Conservation (phyloP, 2,329 filamentous ascomycete species). For the Escovopsis sp. region DNA sequence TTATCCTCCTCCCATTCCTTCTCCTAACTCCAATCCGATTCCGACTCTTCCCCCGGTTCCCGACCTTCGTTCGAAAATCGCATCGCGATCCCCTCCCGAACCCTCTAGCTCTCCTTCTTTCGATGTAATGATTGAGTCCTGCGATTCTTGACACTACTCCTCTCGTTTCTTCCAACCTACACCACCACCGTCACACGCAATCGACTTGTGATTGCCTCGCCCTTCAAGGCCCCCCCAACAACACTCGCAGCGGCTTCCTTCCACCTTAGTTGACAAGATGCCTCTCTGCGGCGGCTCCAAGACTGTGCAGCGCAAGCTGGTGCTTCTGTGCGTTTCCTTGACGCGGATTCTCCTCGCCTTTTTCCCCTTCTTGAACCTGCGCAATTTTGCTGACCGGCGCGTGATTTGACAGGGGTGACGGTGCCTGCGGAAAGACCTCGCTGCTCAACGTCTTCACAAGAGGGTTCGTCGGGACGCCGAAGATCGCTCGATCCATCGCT, state of each 20-base stretch:
- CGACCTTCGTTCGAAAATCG: too few species aligned
- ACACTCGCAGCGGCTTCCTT: not conserved
- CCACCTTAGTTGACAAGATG: not conserved
- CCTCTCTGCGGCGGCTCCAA: slow-evolving; percentile 55
- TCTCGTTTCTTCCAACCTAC: too few species aligned
- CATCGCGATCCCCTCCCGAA: too few species aligned
- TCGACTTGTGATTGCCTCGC: too few species aligned
- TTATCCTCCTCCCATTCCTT: too few species aligned
- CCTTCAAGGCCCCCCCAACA: not conserved
- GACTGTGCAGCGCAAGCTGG: slow-evolving; percentile 90
- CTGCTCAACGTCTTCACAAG: slow-evolving; percentile 95
- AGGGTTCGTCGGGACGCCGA: slow-evolving; percentile 46
- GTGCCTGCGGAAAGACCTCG: slow-evolving; percentile 94
- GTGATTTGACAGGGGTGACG: slow-evolving; percentile 55
- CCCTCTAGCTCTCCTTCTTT: too few species aligned
- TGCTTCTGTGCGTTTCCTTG: slow-evolving; percentile 51
- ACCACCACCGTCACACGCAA: too few species aligned
- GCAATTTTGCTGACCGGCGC: slow-evolving; percentile 1
- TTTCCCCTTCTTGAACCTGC: not conserved
- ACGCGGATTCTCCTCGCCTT: not conserved
- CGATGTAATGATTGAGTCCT: too few species aligned
- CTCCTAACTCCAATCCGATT: too few species aligned
- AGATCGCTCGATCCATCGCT: not conserved
- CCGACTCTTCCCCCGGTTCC: too few species aligned
- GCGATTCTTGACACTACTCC: too few species aligned